Percentiles rank a stretch among this genome's conserved stretches.
phyloP scores from a whole-genome alignment of 1,284 basidiomycete species.

The Melampsora larici-populina region DNA sequence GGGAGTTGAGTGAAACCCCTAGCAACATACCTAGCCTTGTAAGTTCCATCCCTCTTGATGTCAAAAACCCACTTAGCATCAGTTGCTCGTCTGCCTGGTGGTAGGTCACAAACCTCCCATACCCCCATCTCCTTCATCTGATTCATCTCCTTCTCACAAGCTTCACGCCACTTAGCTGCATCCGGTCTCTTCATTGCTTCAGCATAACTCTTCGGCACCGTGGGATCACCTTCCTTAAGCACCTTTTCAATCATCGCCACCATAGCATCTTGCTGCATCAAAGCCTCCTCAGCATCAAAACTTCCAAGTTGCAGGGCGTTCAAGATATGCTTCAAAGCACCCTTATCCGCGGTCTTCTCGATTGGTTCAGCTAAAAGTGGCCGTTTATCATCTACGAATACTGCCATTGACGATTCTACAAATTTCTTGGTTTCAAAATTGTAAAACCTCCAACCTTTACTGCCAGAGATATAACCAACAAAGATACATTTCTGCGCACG shows the following conservation, averaged over 20 bases:
- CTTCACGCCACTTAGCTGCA: not conserved
- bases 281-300: not conserved
- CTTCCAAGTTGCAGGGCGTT: not conserved
- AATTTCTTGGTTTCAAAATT: not conserved
- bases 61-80: constrained; percentile 15
- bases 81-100: not conserved
- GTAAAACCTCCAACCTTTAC: constrained; percentile 9
- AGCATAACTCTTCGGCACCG: not conserved
- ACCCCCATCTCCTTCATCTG: not conserved
- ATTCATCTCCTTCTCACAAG: not conserved
- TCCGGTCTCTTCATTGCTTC: not conserved
- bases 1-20: not conserved
- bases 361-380: too few relatives aligned
- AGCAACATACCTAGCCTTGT: constrained; percentile 14
- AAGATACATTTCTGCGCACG: too few relatives aligned
- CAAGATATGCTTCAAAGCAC: not conserved
- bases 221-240: not conserved
- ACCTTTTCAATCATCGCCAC: not conserved
- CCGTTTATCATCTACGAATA: not conserved
- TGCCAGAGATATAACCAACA: not conserved
- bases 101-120: not conserved
- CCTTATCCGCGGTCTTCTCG: too few relatives aligned
- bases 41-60: not conserved
- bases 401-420: not conserved
- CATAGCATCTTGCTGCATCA: not conserved